These are phyloP conservation scores for Syzygium jambos DNA, from an alignment of 345 rosid species.

Conservation along the genomic window DNA sequence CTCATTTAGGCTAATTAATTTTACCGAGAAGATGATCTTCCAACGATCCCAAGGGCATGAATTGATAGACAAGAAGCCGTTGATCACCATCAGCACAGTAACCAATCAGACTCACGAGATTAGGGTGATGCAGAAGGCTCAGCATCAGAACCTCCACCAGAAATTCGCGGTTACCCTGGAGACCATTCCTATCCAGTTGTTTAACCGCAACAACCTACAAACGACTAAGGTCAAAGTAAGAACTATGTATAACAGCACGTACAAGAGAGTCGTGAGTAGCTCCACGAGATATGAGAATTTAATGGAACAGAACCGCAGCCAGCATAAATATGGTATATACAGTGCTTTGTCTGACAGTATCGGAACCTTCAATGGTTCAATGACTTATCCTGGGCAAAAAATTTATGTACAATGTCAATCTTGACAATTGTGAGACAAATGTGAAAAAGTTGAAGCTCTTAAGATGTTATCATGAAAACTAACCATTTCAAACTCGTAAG, in stretches of 20 bases:
- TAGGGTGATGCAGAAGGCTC: constrained; percentile 94
- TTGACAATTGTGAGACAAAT: neutral
- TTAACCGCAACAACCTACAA: constrained; percentile 89
- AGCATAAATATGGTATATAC: neutral
- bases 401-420: neutral
- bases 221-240: neutral
- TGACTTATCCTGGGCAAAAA: neutral
- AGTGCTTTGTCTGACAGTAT: neutral
- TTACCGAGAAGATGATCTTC: constrained; percentile 97
- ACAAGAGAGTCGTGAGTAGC: neutral
- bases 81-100: constrained; percentile 99
- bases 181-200: constrained; percentile 87
- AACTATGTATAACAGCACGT: neutral
- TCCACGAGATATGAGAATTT: neutral
- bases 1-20: neutral
- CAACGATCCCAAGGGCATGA: constrained; percentile 86
- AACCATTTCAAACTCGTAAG: neutral
- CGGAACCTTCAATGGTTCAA: neutral
- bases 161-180: constrained; percentile 95
- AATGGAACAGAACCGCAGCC: neutral
- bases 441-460: neutral
- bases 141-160: constrained; percentile 98
- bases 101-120: constrained; percentile 88
- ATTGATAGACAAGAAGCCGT: constrained; percentile 90
- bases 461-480: neutral